These are phyloP conservation scores for Phytophthora crassamura DNA, from an alignment of 352 stramenopile species.

Conservation along the genomic window DNA sequence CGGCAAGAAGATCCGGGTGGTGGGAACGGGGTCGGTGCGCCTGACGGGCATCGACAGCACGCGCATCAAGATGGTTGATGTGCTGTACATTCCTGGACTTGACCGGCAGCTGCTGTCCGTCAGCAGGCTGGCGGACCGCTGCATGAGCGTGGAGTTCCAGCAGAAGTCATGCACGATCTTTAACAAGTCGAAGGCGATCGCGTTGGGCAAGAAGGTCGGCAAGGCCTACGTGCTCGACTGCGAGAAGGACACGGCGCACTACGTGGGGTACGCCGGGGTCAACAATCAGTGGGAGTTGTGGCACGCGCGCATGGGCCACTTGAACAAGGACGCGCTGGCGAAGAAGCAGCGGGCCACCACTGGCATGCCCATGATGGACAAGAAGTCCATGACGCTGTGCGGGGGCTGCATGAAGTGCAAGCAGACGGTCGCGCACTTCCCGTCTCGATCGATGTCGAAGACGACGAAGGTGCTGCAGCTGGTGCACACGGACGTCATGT, in stretches of 20 bases:
- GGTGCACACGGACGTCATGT: no score
- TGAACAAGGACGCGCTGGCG: no score
- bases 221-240: conserved; percentile 26
- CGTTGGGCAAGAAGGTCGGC: conserved; percentile 22
- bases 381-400: conserved; percentile 3
- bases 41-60: conserved; percentile 4
- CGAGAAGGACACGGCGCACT: conserved; percentile 9
- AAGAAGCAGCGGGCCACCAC: conserved; percentile 9
- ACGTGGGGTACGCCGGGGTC: conserved; percentile 14
- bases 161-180: conserved; percentile 6
- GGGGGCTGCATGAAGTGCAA: conserved; percentile 26
- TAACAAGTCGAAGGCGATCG: conserved; percentile 8
- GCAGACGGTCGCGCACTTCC: conserved; percentile 14
- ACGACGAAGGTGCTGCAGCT: no score
- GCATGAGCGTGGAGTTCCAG: conserved; percentile 22
- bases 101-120: conserved; percentile 27
- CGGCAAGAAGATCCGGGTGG: conserved; percentile 13
- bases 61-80: conserved; percentile 18
- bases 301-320: no score
- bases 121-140: conserved; percentile 12
- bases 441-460: no score
- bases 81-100: conserved; percentile 20
- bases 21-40: conserved; percentile 1
- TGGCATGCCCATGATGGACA: conserved; percentile 1
- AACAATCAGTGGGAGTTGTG: no score